These are phyloP conservation scores for Vigna nakashimae DNA, from an alignment of 306 rosid genomes.

Conservation along the genomic window DNA sequence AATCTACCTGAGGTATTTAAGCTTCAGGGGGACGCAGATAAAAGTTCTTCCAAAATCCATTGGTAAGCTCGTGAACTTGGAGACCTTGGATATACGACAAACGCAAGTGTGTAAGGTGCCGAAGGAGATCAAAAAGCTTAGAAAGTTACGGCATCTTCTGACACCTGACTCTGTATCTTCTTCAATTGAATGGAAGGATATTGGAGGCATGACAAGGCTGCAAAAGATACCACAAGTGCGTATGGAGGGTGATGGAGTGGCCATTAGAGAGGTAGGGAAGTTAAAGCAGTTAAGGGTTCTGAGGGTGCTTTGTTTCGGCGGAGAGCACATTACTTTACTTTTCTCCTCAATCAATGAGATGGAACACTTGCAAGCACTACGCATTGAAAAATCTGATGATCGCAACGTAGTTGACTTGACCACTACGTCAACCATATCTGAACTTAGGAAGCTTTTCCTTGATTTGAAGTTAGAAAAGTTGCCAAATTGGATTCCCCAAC, in stretches of 20 bases:
- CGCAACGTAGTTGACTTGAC: neutral
- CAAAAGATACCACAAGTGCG: neutral
- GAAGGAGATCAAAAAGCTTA: neutral
- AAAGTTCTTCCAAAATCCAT: conserved; percentile 9
- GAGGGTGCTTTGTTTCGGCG: neutral
- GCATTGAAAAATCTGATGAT: rapidly evolving
- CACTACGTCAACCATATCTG: neutral
- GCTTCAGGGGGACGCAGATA: conserved; percentile 5
- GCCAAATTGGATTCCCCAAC: neutral
- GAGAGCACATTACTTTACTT: neutral
- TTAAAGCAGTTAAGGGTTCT: neutral
- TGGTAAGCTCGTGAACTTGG: neutral
- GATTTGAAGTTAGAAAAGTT: rapidly evolving
- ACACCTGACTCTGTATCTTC: too few relatives aligned
- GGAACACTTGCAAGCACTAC: conserved; percentile 3
- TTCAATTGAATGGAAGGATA: neutral
- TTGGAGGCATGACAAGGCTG: neutral
- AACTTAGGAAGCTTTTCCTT: neutral
- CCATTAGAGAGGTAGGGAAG: conserved; percentile 7
- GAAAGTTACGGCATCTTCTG: neutral
- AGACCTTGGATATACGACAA: neutral
- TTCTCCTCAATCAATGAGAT: conserved; percentile 4
- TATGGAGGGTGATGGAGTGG: neutral
- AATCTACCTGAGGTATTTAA: conserved; percentile 27
- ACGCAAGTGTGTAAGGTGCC: rapidly evolving